Conservation (phyloP, 2,329 filamentous ascomycete genomes). For the Graphiopsis chlorocephala region DNA sequence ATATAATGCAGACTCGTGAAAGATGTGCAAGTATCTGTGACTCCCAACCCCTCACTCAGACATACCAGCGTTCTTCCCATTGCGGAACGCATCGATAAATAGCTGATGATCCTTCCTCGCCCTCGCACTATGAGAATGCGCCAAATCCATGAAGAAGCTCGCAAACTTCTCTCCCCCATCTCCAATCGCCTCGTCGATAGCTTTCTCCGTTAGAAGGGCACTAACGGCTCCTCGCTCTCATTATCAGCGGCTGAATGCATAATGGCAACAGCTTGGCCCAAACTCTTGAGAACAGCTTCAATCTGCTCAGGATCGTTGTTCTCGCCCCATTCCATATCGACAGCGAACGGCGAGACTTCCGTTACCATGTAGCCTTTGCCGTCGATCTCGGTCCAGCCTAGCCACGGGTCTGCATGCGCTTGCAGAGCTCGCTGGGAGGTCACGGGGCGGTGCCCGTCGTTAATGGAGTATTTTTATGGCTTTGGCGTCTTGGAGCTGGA, state of each 20-base stretch:
- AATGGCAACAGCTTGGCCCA: constrained; percentile 9
- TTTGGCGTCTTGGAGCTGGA: background rate
- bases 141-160: background rate
- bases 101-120: constrained; percentile 9
- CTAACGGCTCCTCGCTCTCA: constrained; percentile 1
- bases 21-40: background rate
- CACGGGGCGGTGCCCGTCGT: constrained; percentile 14
- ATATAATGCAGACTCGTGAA: background rate
- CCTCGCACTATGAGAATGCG: background rate
- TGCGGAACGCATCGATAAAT: constrained; percentile 12
- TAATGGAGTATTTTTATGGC: constrained; percentile 9
- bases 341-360: constrained; percentile 12
- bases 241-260: constrained; percentile 9
- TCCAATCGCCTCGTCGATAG: background rate
- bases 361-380: constrained; percentile 13
- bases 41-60: background rate
- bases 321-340: constrained; percentile 8
- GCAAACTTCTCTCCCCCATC: background rate
- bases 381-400: constrained; percentile 14
- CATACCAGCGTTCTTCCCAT: constrained; percentile 1
- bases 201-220: constrained; percentile 2
- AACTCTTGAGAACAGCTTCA: background rate
- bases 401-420: constrained; percentile 8
- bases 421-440: constrained; percentile 9
- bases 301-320: constrained; percentile 1